Percentiles rank a stretch among this genome's conserved stretches.
Evolutionary conservation across 805 yeast species (phyloP).

Genomic region (Ogataea allantospora): DNA sequence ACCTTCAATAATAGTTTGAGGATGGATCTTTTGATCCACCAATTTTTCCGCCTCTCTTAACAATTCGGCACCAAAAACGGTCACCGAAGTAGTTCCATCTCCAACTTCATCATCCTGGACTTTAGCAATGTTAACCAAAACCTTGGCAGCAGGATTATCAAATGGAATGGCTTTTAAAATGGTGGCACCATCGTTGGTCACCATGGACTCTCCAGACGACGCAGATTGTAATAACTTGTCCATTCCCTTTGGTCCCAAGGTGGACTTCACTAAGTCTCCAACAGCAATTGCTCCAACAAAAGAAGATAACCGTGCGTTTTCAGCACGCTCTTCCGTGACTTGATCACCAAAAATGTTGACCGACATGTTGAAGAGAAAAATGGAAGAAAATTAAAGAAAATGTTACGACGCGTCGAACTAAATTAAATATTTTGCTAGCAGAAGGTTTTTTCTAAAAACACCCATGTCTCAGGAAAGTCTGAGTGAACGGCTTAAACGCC

Average conservation of each 20-base stretch:
- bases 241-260: slow-evolving; percentile 99
- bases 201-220: slow-evolving; percentile 70
- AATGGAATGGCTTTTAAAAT: slow-evolving; percentile 90
- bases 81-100: slow-evolving; percentile 97
- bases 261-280: slow-evolving; percentile 91
- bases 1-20: slow-evolving; percentile 96
- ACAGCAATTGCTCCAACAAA: slow-evolving; percentile 99
- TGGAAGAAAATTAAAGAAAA: not conserved
- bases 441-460: slow-evolving; percentile 64
- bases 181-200: slow-evolving; percentile 98
- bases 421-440: slow-evolving; percentile 38
- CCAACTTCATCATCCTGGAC: slow-evolving; percentile 99
- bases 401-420: slow-evolving; percentile 10
- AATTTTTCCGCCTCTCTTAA: slow-evolving; percentile 92
- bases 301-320: slow-evolving; percentile 95
- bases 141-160: slow-evolving; percentile 96
- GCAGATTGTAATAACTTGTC: slow-evolving; percentile 91
- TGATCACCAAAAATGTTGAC: slow-evolving; percentile 96
- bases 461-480: slow-evolving; percentile 86
- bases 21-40: slow-evolving; percentile 91
- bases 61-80: slow-evolving; percentile 86
- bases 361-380: slow-evolving; percentile 43
- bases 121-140: slow-evolving; percentile 88
- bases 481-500: slow-evolving; percentile 98
- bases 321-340: slow-evolving; percentile 96